Base-by-base conservation (phyloP, 176 grass and related monocot genomes). In the Paspalum notatum region DNA sequence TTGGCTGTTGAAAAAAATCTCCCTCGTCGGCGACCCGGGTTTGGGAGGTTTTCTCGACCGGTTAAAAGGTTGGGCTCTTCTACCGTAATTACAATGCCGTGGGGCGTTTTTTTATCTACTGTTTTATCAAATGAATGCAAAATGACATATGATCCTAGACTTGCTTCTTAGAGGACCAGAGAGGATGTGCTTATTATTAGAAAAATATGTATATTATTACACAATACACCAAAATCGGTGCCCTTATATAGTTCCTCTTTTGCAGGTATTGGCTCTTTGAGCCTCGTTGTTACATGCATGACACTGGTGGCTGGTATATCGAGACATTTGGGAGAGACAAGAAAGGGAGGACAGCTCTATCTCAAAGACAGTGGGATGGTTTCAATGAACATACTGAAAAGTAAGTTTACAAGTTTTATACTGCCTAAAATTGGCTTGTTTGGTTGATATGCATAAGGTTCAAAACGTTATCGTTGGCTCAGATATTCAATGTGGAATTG, bases 231-330 rank as follows among this genome's bases (percentile, higher is more conserved):
- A 22, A 60, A 16, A 56, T 25, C 47, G 54, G 12, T 44, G 40
- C n/a, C 41, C 74, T 68, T 84, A 40, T 63, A 61, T 21, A 56
- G 32, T 47, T 62, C 6, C 59, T 80, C 16, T 64, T 73, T 86
- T 86, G 14, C 80, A 98, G 95, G 81, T 98, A 87, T 90, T 98
- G 95, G 95, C 74, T 98, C 56, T 98, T 98, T 95, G 92, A 93
- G 84, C 92, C 95, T 63, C 92, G 95, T 68, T 98, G 88, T 78
- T 89, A 85, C 54, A 87, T 91, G 88, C 95, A 98, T 87, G 95
- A 95, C 22, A 81, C 93, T 77, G 95, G 95, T 85, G 95, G 95
- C 44, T 98, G 95, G 95, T 98, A 98, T 40, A 78, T 98, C 6
- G 95, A 98, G 75, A 98, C 95, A 82, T 98, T 86, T 89, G 95